Conservation (phyloP, 495 filamentous ascomycete species). For the Chaetomium tenue region DNA sequence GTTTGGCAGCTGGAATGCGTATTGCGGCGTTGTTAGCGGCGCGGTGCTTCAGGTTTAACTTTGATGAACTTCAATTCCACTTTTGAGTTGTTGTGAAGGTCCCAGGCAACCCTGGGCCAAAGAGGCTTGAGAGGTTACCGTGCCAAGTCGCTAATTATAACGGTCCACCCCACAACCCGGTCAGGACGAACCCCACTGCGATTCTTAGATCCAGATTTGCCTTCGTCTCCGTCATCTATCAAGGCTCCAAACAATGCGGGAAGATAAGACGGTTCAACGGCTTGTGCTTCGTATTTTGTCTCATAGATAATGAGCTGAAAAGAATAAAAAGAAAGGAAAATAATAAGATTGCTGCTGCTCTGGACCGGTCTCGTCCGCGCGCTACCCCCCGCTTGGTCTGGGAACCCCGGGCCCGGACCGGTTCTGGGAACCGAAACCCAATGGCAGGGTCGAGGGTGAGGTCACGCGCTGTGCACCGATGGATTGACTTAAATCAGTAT, state of each 20-base stretch:
- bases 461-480: slow-evolving; percentile 18
- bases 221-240: too few relatives aligned
- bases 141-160: slow-evolving; percentile 14
- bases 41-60: slow-evolving; percentile 3
- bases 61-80: neutral
- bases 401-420: slow-evolving; percentile 15
- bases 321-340: too few relatives aligned
- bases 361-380: neutral
- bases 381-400: slow-evolving; percentile 11
- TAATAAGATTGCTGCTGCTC: too few relatives aligned
- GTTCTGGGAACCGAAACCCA: slow-evolving; percentile 13
- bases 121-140: neutral
- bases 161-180: neutral
- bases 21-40: neutral
- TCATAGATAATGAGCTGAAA: too few relatives aligned
- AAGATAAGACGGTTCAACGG: too few relatives aligned
- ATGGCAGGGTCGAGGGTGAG: slow-evolving; percentile 17
- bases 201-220: too few relatives aligned
- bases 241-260: too few relatives aligned
- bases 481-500: neutral
- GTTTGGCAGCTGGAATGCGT: neutral
- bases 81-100: neutral
- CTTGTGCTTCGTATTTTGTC: too few relatives aligned
- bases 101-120: neutral
- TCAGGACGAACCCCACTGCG: too few relatives aligned